phyloP scores from a whole-genome alignment of 2,329 filamentous ascomycete genomes.

The Malbranchea zuffiana region DNA sequence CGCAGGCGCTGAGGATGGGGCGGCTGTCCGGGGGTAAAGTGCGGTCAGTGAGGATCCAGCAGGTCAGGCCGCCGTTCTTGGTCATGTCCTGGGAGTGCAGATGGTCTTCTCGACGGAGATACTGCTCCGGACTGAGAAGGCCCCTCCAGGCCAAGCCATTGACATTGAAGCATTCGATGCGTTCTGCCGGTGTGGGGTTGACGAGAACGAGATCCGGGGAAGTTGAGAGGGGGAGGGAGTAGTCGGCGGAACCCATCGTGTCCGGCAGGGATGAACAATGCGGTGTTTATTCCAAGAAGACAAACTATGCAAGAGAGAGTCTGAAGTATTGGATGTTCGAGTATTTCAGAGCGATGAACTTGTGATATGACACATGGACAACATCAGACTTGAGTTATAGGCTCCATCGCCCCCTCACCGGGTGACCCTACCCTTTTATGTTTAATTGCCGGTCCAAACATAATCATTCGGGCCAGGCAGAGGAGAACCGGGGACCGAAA shows the following conservation, averaged over 20 bases:
- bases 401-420: too few species aligned
- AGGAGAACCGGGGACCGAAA: too few species aligned
- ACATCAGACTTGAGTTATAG: too few species aligned
- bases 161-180: slow-evolving; percentile 40
- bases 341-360: too few species aligned
- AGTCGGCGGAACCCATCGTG: slow-evolving; percentile 29
- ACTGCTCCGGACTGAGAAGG: slow-evolving; percentile 43
- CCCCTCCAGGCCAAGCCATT: slow-evolving; percentile 51
- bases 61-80: slow-evolving; percentile 45
- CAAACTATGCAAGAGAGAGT: too few species aligned
- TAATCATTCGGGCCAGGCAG: too few species aligned
- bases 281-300: too few species aligned
- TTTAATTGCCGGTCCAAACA: too few species aligned
- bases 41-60: slow-evolving; percentile 49
- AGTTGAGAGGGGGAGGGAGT: slow-evolving; percentile 37
- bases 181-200: slow-evolving; percentile 45
- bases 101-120: slow-evolving; percentile 47
- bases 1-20: slow-evolving; percentile 47
- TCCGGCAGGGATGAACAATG: too few species aligned
- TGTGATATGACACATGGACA: too few species aligned
- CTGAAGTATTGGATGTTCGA: too few species aligned
- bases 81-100: slow-evolving; percentile 44
- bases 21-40: slow-evolving; percentile 29
- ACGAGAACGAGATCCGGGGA: slow-evolving; percentile 44
- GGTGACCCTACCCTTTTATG: too few species aligned